Evolutionary conservation across 345 rosid genomes (phyloP), one percentile per base, ranked within the genome.

Genomic region (Excoecaria cochinchinensis): DNA sequence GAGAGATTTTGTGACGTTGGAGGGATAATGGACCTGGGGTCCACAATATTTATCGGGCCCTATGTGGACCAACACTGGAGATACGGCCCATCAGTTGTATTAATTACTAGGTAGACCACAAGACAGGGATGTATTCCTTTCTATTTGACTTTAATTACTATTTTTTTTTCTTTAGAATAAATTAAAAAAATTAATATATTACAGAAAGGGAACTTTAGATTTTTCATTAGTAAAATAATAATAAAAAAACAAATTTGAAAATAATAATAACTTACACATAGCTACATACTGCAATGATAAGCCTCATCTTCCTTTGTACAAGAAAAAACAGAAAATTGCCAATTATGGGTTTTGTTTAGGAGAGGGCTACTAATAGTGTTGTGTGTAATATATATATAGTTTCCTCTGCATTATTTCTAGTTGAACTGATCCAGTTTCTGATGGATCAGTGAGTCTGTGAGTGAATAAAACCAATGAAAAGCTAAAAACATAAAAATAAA

Each of bases 221-320:
- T 61, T 61, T 12, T 12, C 39, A 61, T 61, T 61, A 31, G 16
- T 5, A 39, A 38, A 62, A 62, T 36, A 36, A 38, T 6, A 58
- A 21, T 6, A 24, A 13, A 52, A 31, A 31, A 2, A 31, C 31
- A 31, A 31, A 31, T 31, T 31, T 31, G 31, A 1, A 31, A 31
- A 31, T 31, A 31, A n/a, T n/a, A 53, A 24, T 25, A 66, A 63
- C 8, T 63, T 66, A 50, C 58, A 69, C 13, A 48, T 21, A 48
- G 17, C 22, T 24, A 7, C 38, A 48, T 38, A 68, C 56, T 22
- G n/a, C 12, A 5, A 9, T 48, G 75, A 86, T 42, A 77, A 86
- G 89, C 89, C 90, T 80, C 93, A 79, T 89, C 90, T 82, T 86
- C 93, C 89, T 75, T 74, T 76, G 46, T 71, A 65, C 53, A 76